Percentiles rank a stretch among this genome's conserved stretches.
These are phyloP conservation scores for Camptophora hylomeconis DNA, from an alignment of 2,329 filamentous ascomycete species.

Conservation along the genomic window DNA sequence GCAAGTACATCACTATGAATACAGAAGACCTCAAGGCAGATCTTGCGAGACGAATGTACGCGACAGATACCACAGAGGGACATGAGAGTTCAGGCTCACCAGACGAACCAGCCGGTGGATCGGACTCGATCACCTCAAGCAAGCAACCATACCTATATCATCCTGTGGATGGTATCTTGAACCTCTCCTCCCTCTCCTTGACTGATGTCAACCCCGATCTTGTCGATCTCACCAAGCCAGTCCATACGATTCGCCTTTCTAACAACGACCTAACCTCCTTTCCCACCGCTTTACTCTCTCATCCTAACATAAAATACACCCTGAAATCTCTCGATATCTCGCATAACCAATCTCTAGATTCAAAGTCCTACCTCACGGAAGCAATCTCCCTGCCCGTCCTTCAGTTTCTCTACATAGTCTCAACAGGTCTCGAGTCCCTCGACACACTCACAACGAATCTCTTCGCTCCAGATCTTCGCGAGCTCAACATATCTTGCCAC, in stretches of 20 bases:
- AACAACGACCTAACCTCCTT: slow-evolving; percentile 63
- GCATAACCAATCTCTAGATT: slow-evolving; percentile 54
- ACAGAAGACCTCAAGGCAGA: slow-evolving; percentile 71
- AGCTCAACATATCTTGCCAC: slow-evolving; percentile 72
- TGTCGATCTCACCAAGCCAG: slow-evolving; percentile 34
- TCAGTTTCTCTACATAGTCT: slow-evolving; percentile 61
- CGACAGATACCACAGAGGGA: too few relatives aligned
- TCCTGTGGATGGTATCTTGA: slow-evolving; percentile 37
- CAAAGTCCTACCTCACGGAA: slow-evolving; percentile 52
- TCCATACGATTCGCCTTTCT: slow-evolving; percentile 44
- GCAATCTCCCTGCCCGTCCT: slow-evolving; percentile 59
- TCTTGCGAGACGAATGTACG: slow-evolving; percentile 47
- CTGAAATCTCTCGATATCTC: slow-evolving; percentile 62
- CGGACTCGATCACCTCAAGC: slow-evolving; percentile 26
- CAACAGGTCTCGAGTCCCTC: slow-evolving; percentile 61
- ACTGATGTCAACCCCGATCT: slow-evolving; percentile 41
- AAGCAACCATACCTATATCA: slow-evolving; percentile 16
- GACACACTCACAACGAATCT: slow-evolving; percentile 53
- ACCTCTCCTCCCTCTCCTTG: slow-evolving; percentile 44
- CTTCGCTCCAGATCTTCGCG: slow-evolving; percentile 60
- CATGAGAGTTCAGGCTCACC: too few relatives aligned
- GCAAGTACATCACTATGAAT: slow-evolving; percentile 67
- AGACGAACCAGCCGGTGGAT: too few relatives aligned
- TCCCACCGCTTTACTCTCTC: slow-evolving; percentile 53
- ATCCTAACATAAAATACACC: slow-evolving; percentile 48